These are phyloP conservation scores for Lagenidium sp. DNA, from an alignment of 352 stramenopile species.

Conservation along the genomic window DNA sequence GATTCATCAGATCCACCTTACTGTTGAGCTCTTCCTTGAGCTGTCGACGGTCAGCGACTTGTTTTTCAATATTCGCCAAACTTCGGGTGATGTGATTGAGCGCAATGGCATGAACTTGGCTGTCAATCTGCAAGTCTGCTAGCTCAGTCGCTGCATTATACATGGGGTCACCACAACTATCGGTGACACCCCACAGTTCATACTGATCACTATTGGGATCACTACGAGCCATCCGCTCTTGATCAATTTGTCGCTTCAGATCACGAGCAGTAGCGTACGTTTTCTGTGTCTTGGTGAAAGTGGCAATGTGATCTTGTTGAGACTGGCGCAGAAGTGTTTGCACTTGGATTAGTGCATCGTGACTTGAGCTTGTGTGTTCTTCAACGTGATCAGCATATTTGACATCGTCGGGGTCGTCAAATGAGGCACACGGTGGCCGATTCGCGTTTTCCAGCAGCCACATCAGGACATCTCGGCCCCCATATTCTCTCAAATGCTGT, in stretches of 20 bases:
- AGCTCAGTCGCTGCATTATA: slow-evolving; percentile 7
- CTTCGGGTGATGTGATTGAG: slow-evolving; percentile 9
- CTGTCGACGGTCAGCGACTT: slow-evolving; percentile 13
- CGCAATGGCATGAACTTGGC: slow-evolving; percentile 11
- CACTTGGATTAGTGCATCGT: slow-evolving; percentile 29
- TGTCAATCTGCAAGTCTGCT: slow-evolving; percentile 22
- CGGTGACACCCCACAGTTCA: slow-evolving; percentile 10
- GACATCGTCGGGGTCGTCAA: slow-evolving; percentile 19
- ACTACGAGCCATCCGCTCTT: not conserved
- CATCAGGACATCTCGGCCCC: slow-evolving; percentile 6
- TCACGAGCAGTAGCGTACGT: slow-evolving; percentile 17
- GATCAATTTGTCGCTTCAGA: slow-evolving; percentile 5
- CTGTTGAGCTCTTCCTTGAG: slow-evolving; percentile 26
- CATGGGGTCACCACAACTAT: not conserved
- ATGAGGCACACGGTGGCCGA: not conserved
- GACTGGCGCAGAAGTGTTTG: slow-evolving; percentile 22
- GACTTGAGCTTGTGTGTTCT: slow-evolving; percentile 18
- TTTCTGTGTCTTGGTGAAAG: slow-evolving; percentile 24
- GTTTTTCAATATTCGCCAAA: slow-evolving; percentile 10
- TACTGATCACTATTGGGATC: slow-evolving; percentile 1
- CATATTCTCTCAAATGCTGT: slow-evolving; percentile 29
- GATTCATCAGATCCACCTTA: slow-evolving; percentile 31
- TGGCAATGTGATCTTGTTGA: slow-evolving; percentile 29
- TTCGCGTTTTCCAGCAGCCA: slow-evolving; percentile 18
- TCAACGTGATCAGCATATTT: slow-evolving; percentile 28